Evolutionary conservation across 2,329 filamentous ascomycete species (phyloP), one percentile per base, ranked within the genome.

Genomic region (Elsinoe batatas): DNA sequence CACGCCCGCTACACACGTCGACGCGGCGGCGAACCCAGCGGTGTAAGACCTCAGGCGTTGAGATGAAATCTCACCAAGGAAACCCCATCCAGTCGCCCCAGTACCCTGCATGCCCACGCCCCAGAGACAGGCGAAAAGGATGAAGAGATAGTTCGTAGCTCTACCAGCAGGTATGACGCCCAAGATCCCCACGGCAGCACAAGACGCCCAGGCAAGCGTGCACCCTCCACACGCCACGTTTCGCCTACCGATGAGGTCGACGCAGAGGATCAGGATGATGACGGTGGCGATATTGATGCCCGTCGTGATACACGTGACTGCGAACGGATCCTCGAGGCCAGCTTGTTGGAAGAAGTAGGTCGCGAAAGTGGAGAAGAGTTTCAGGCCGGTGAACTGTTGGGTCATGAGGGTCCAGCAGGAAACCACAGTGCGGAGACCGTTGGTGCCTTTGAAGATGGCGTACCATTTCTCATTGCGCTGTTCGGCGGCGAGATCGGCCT

Each of bases 321-420:
- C 26, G 46, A 50, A 50, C 2, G 46, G 46, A 15, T 50, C 46
- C 26, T 33, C 46, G 26, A 50, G 46, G 15, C 46, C 46, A 15
- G 46, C 46, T 18, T 50, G 46, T 35, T 50, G 46, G 30, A 50
- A 50, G 15, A 50, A 50, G 46, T 50, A 50, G 26, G 46, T 50
- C 26, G 46, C 22, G 32, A 50, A 50, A 10, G 46, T 50, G 15
- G 46, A 50, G 46, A 50, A 50, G 32, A 50, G 46, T 26, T 50
- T 50, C 3, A 50, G 46, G n/a, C 46, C 46, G 13, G 46, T 50
- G 46, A 50, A 50, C 35, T 50, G 46, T 17, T 50, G 46, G 32
- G 46, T 30, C 46, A 50, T 50, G 26, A 50, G 46, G n/a, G 46
- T 50, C 46, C 46, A 50, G 46, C 22, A 35, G 26, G 46, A 33